phyloP scores from a whole-genome alignment of 129 eudicot genomes.

The Glebionis coronaria region DNA sequence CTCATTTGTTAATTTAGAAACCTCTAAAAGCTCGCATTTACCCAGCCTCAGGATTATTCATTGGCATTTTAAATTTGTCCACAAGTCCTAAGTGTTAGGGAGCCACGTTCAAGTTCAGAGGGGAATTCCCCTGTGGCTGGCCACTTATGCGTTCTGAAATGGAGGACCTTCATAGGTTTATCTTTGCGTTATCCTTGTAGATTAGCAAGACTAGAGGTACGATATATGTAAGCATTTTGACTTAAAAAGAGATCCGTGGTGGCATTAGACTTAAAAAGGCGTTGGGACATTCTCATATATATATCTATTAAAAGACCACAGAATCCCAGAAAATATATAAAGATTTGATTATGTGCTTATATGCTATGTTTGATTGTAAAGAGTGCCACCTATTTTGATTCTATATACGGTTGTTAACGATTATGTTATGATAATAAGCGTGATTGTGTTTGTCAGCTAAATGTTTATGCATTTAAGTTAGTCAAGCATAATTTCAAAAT shows the following conservation, averaged over 20 bases:
- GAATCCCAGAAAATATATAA: not conserved
- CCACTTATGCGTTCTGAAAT: too few species aligned
- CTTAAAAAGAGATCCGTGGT: not conserved
- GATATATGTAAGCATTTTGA: not conserved
- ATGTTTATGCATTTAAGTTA: slow-evolving; percentile 12
- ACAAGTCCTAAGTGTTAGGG: too few species aligned
- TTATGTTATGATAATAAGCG: not conserved
- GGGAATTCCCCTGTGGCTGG: too few species aligned
- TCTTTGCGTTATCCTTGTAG: not conserved
- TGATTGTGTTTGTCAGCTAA: not conserved
- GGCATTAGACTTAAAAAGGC: not conserved
- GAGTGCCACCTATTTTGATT: not conserved
- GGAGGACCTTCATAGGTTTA: too few species aligned
- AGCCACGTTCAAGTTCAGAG: too few species aligned
- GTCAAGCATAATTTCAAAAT: not conserved
- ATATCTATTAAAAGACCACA: not conserved
- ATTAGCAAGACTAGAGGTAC: not conserved
- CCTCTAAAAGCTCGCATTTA: too few species aligned
- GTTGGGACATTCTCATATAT: not conserved
- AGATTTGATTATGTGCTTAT: slow-evolving; percentile 1
- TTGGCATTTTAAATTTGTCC: too few species aligned
- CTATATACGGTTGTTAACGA: slow-evolving; percentile 6
- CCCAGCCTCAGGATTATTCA: too few species aligned
- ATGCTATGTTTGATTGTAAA: slow-evolving; percentile 1
- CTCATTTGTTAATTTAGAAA: too few species aligned